Percentiles rank a stretch among this genome's conserved stretches.
These are phyloP conservation scores for Halenospora varia DNA, from an alignment of 495 filamentous ascomycete genomes.

Conservation along the genomic window DNA sequence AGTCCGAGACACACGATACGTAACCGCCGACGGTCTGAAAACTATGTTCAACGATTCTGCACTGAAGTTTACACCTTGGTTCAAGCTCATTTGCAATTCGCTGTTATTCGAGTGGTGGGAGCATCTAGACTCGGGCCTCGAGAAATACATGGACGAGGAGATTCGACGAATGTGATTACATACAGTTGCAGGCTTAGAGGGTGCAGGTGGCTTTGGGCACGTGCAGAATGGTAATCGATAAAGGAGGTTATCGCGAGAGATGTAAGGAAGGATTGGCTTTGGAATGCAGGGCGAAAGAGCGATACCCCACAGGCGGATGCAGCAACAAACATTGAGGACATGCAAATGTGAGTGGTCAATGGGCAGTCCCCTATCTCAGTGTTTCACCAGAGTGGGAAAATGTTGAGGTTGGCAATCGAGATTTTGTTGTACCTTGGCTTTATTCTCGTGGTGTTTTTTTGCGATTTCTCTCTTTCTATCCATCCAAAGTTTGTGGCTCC, in stretches of 20 bases:
- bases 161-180: slow-evolving; percentile 78
- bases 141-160: slow-evolving; percentile 80
- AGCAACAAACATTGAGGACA: slow-evolving; percentile 1
- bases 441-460: background rate
- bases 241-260: background rate
- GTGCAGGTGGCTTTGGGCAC: slow-evolving; percentile 2
- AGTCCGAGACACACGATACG: slow-evolving; percentile 77
- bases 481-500: no score
- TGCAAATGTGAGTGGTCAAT: slow-evolving; percentile 2
- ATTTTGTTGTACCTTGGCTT: background rate
- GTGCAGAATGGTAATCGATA: background rate
- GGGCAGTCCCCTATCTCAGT: background rate
- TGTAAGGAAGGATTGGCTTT: background rate
- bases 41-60: slow-evolving; percentile 74
- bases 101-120: slow-evolving; percentile 99
- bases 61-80: slow-evolving; percentile 95
- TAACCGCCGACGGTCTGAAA: slow-evolving; percentile 78
- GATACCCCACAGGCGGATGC: slow-evolving; percentile 2
- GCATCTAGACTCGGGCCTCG: slow-evolving; percentile 73
- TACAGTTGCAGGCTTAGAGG: background rate
- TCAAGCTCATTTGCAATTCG: slow-evolving; percentile 96
- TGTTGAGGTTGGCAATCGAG: background rate
- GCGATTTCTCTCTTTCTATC: background rate
- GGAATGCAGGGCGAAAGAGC: background rate
- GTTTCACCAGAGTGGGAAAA: background rate